Evolutionary conservation across 805 yeast species (phyloP).

Genomic region (Cyberlindnera japonica): DNA sequence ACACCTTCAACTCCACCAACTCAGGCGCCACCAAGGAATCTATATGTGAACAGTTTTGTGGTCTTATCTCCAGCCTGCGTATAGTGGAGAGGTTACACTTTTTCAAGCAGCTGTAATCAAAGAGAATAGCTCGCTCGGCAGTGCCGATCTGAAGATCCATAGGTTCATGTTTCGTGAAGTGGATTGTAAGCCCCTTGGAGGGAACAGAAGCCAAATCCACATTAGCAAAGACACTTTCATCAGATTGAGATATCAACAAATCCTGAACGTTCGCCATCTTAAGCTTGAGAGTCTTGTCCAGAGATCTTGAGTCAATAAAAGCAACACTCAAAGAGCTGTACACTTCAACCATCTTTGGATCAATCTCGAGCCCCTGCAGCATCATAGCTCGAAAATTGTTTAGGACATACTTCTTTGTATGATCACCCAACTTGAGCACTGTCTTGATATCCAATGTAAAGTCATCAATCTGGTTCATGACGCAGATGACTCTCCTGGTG

Average conservation of each 20-base stretch:
- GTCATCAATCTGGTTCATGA: conserved; percentile 11
- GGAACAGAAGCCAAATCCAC: conserved; percentile 8
- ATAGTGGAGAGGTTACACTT: not conserved
- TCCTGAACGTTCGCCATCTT: not conserved
- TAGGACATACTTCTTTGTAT: conserved; percentile 13
- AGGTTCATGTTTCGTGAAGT: conserved; percentile 5
- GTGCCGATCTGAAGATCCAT: conserved; percentile 6
- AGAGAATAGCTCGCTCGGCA: conserved; percentile 4
- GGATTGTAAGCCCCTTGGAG: not conserved
- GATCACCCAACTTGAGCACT: not conserved
- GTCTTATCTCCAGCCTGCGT: conserved; percentile 1
- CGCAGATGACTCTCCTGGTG: conserved; percentile 13
- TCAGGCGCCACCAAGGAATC: conserved; percentile 5
- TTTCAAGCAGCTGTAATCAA: conserved; percentile 1
- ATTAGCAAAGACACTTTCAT: conserved; percentile 5
- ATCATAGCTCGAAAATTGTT: conserved; percentile 3
- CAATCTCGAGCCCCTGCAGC: conserved; percentile 7
- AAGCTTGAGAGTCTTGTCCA: conserved; percentile 5
- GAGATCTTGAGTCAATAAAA: not conserved
- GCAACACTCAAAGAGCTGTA: conserved; percentile 1
- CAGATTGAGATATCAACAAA: conserved; percentile 2
- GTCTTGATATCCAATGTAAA: conserved; percentile 5
- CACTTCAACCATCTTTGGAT: conserved; percentile 14
- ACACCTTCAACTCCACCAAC: not conserved
- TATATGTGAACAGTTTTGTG: not conserved